These are phyloP conservation scores for Bothriochloa decipiens DNA, from an alignment of 176 grass and related monocot genomes.

Conservation along the genomic window DNA sequence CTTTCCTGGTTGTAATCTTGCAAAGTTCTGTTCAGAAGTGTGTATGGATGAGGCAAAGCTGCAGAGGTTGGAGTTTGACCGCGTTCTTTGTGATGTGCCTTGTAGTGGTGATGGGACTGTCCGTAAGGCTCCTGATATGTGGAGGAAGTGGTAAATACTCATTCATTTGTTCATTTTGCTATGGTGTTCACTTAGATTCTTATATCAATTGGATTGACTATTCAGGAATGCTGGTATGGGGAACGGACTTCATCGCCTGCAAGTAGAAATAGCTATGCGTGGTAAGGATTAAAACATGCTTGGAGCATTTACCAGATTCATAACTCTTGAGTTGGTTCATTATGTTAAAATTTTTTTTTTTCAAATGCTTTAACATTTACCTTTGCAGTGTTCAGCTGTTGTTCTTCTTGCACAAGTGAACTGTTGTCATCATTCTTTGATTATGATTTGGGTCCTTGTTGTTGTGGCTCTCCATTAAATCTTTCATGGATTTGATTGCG, in stretches of 20 bases:
- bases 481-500: conserved; percentile 31
- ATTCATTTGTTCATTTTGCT: conserved; percentile 3
- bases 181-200: conserved; percentile 26
- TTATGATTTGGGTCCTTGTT: conserved; percentile 3
- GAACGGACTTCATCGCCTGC: conserved; percentile 91
- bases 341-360: conserved; percentile 16
- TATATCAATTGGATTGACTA: conserved; percentile 40
- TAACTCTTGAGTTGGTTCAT: conserved; percentile 29
- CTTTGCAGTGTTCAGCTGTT: conserved; percentile 8
- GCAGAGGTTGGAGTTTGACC: conserved; percentile 73
- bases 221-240: conserved; percentile 96
- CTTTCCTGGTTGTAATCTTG: conserved; percentile 74
- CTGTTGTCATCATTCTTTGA: conserved; percentile 7
- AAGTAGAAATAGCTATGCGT: conserved; percentile 95
- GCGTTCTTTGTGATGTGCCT: conserved; percentile 95
- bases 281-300: conserved; percentile 54
- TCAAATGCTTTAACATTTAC: conserved; percentile 21
- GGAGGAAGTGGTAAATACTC: conserved; percentile 88
- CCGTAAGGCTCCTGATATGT: conserved; percentile 97
- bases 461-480: not conserved
- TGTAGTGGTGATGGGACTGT: conserved; percentile 98
- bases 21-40: conserved; percentile 46
- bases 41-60: conserved; percentile 46
- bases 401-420: not conserved
- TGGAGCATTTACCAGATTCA: conserved; percentile 30